A percentile compares a stretch with the other conserved stretches of the same genome.
Evolutionary conservation across 2,329 filamentous ascomycete genomes (phyloP).

Genomic region (Verticillium longisporum): DNA sequence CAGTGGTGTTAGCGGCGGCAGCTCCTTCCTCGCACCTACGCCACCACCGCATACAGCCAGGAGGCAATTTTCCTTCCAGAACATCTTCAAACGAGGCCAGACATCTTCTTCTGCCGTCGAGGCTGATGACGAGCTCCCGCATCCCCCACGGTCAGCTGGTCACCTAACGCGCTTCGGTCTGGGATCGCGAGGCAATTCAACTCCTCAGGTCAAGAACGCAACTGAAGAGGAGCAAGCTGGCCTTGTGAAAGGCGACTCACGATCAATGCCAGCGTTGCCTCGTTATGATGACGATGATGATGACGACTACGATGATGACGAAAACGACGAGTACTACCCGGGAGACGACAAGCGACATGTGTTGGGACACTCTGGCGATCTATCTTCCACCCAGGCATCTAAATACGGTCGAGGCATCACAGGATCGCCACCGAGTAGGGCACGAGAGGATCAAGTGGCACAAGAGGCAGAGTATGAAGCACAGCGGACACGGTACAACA

Average conservation of each 20-base stretch:
- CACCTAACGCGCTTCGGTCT: slow-evolving; percentile 11
- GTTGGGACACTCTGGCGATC: neutral
- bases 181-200: slow-evolving; percentile 31
- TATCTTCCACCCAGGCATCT: slow-evolving; percentile 13
- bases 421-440: slow-evolving; percentile 19
- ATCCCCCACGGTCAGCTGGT: slow-evolving; percentile 8
- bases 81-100: slow-evolving; percentile 62
- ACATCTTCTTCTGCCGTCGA: slow-evolving; percentile 17
- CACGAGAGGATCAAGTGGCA: slow-evolving; percentile 16
- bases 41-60: slow-evolving; percentile 57
- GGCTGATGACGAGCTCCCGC: slow-evolving; percentile 16
- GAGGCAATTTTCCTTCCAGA: slow-evolving; percentile 89
- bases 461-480: slow-evolving; percentile 11
- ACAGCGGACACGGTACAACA: neutral
- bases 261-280: slow-evolving; percentile 24
- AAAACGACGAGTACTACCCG: slow-evolving; percentile 16
- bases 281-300: slow-evolving; percentile 29
- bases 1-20: slow-evolving; percentile 31
- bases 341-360: slow-evolving; percentile 17
- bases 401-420: slow-evolving; percentile 36
- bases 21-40: slow-evolving; percentile 43
- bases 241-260: slow-evolving; percentile 67
- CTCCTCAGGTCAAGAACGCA: slow-evolving; percentile 39
- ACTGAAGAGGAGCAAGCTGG: slow-evolving; percentile 81
- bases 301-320: slow-evolving; percentile 23